Evolutionary conservation across 1,139 yeast genomes (phyloP).

Genomic region (Candida smagusa): DNA sequence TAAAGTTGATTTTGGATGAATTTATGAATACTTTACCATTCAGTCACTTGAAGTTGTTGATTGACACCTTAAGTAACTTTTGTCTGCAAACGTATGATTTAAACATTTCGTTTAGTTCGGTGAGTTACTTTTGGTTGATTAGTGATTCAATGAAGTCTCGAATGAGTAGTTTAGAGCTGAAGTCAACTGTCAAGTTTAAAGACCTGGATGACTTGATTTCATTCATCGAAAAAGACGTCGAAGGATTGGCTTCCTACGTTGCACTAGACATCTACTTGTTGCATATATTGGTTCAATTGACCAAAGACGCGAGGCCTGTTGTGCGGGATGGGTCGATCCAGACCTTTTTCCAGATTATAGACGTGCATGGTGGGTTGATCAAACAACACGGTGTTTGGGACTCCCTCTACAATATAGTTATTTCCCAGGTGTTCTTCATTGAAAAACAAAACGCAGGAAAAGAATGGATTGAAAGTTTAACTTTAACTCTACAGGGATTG

Average conservation of each 20-base stretch:
- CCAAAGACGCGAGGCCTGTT: conserved; percentile 66
- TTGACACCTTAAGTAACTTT: conserved; percentile 71
- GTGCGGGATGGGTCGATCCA: conserved; percentile 88
- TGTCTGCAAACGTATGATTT: conserved; percentile 68
- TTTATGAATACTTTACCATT: conserved; percentile 70
- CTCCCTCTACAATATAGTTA: conserved; percentile 49
- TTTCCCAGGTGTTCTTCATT: conserved; percentile 30
- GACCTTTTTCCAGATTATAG: conserved; percentile 80
- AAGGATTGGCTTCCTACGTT: conserved; percentile 20
- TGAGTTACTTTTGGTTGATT: conserved; percentile 87
- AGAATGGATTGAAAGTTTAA: conserved; percentile 57
- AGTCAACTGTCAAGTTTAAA: conserved; percentile 15
- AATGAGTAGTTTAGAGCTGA: conserved; percentile 8
- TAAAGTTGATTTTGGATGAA: conserved; percentile 81
- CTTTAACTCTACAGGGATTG: conserved; percentile 57
- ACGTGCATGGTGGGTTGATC: conserved; percentile 62
- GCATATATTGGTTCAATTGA: conserved; percentile 56
- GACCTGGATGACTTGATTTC: conserved; percentile 1
- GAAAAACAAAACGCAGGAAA: conserved; percentile 15
- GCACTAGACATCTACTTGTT: conserved; percentile 65
- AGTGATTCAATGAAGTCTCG: conserved; percentile 64
- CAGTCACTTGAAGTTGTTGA: conserved; percentile 55
- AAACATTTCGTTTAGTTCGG: conserved; percentile 85
- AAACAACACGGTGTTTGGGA: conserved; percentile 54
- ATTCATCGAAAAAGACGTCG: conserved; percentile 10